Evolutionary conservation across 2,329 filamentous ascomycete genomes (phyloP), one percentile per base, ranked within the genome.

Genomic region (Fusarium aywerte): DNA sequence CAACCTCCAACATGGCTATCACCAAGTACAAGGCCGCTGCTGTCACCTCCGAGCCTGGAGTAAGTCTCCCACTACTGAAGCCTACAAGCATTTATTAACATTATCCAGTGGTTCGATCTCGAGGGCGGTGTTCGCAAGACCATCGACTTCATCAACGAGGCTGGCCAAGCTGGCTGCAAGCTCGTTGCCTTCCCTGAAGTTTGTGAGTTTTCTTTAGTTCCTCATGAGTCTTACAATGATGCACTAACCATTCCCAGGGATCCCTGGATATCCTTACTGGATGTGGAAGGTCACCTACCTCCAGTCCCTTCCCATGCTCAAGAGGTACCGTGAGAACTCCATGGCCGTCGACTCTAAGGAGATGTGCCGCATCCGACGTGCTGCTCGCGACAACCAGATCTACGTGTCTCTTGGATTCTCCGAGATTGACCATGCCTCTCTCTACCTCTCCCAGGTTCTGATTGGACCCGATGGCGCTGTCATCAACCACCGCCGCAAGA

Each of bases 161-260:
- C 88, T 1, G 83, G 83, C 1, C 65, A 75, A 7, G 81, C 84
- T 40, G 84, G 83, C 2, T 85, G 85, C 3, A 80, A 86, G 58
- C 76, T 90, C 4, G 73, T 90, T 5, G 79, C 81, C 0, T 87
- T 87, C 51, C 82, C 85, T 0, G 84, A 87, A 73, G 80, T 81
- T 33, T 87, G 71, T 67, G 58, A 47, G 71, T 57, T 3, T 2
- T 9, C 11, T 2, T 2, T 3, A 9, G 3, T 1, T 4, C 1
- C 1, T 21, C 10, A 29, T 11, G 1, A 13, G 2, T 3, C 0
- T 7, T 3, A 1, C 12, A 10, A 5, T 3, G 6, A 18, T 16
- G 1, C 1, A 7, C 38, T 29, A 3, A 49, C 11, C n/a, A 1
- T 5, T 3, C 4, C 3, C 7, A 73, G 71, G 82, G 80, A 82